phyloP scores from a whole-genome alignment of 192 early-diverging fungal species.

The Backusella parvicylindrica region DNA sequence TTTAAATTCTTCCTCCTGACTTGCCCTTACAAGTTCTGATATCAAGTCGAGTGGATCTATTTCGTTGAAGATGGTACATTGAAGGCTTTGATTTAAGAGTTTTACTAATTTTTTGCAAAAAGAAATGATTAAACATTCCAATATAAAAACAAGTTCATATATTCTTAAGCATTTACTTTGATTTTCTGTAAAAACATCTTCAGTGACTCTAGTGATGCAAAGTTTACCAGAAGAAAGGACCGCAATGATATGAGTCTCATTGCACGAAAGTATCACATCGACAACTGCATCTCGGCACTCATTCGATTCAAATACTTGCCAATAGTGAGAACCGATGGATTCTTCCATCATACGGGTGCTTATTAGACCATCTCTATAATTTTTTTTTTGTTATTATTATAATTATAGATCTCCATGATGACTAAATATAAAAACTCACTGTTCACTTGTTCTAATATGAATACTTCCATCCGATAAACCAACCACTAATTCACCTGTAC shows the following conservation, averaged over 20 bases:
- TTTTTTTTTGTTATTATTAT: no score
- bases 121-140: not conserved
- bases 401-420: no score
- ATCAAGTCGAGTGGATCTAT: constrained; percentile 25
- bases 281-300: constrained; percentile 13
- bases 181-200: constrained; percentile 1
- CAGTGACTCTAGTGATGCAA: constrained; percentile 17
- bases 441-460: constrained; percentile 19
- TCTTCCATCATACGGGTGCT: not conserved
- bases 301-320: constrained; percentile 11
- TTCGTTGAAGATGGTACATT: constrained; percentile 19
- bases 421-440: not conserved
- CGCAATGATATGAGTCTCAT: constrained; percentile 31
- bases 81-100: not conserved
- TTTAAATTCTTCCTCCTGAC: not conserved
- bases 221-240: constrained; percentile 22
- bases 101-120: not conserved
- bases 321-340: constrained; percentile 14
- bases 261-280: constrained; percentile 19
- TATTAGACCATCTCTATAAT: not conserved
- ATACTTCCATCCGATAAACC: constrained; percentile 32
- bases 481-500: constrained; percentile 8
- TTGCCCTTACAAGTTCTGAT: constrained; percentile 20
- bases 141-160: not conserved
- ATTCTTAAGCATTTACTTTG: not conserved